Evolutionary conservation across 2,329 filamentous ascomycete species (phyloP).

Genomic region (Pyrenochaeta sp.): DNA sequence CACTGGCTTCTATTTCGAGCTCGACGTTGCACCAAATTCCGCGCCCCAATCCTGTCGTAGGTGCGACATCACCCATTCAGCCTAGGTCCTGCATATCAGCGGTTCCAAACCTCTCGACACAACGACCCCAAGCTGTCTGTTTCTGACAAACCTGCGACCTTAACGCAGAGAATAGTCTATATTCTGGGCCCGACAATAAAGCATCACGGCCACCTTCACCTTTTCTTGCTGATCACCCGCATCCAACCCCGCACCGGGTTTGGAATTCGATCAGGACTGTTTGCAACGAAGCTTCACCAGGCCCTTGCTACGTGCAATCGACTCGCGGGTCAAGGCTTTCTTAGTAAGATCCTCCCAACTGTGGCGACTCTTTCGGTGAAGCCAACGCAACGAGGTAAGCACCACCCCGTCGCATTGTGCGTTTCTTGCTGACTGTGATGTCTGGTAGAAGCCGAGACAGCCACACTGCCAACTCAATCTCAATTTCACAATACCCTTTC

Average conservation of each 20-base stretch:
- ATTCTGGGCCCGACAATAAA: conserved; percentile 32
- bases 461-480: conserved; percentile 28
- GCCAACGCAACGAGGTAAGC: conserved; percentile 15
- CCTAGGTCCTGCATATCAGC: conserved; percentile 43
- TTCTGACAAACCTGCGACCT: conserved; percentile 37
- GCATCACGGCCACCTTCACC: conserved; percentile 30
- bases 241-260: conserved; percentile 42
- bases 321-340: conserved; percentile 24
- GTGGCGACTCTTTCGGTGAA: conserved; percentile 10
- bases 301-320: conserved; percentile 32
- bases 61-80: conserved; percentile 47
- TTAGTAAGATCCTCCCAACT: neutral
- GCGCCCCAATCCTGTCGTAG: conserved; percentile 42
- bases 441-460: conserved; percentile 32
- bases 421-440: conserved; percentile 30
- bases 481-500: conserved; percentile 25
- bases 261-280: conserved; percentile 37
- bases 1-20: conserved; percentile 46
- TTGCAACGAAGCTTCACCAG: conserved; percentile 32
- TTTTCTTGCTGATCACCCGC: conserved; percentile 40
- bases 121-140: conserved; percentile 27
- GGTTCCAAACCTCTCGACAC: conserved; percentile 35
- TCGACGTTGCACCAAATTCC: conserved; percentile 42
- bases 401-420: neutral
- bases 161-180: conserved; percentile 32